Evolutionary conservation across 2,329 filamentous ascomycete genomes (phyloP), one percentile per base, ranked within the genome.

Genomic region (Lachnellula arida): DNA sequence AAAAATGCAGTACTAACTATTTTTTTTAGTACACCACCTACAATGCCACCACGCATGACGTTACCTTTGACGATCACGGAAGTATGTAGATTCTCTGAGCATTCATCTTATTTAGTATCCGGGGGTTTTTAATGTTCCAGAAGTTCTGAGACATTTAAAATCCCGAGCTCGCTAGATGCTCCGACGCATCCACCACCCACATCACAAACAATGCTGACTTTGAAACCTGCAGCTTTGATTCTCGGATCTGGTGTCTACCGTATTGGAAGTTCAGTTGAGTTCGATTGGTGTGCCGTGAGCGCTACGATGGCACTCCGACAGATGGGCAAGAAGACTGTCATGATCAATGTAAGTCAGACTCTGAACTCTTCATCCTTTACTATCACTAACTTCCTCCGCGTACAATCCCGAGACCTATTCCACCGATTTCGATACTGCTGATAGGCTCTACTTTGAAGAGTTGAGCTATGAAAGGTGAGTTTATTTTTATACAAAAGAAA

Each of bases 271-370:
- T 97, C 92, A 6, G 94, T 99, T 51, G 94, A 99, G 75, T 99
- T 99, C 71, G 93, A 99, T 75, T 97, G 93, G 93, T 97, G 93
- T 72, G 91, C 92, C 61, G 91, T 97, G 59, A 94, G 91, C 68
- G 89, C 91, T 61, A 92, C 91, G n/a, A n/a, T 43, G 40, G 40
- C 19, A 17, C n/a, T 12, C 40, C 40, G 12, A 8, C 3, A 15
- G 12, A n/a, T 96, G 80, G 92, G 91, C 64, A 88, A 96, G 80
- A 97, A 97, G 85, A 97, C 94, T 32, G 85, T 96, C 56, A 96
- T 97, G 90, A 94, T 99, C 69, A 97, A 97, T 69, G 79, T 82
- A 74, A 79, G 78, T 75, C 39, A 4, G 39, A 42, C 4, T 19
- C 17, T 19, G 15, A 17, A 42, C 15, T 42, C 17, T 7, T 17